Percentiles rank a stretch among this genome's conserved stretches.
Evolutionary conservation across 495 filamentous ascomycete genomes (phyloP).

Genomic region (Xylaria flabelliformis): DNA sequence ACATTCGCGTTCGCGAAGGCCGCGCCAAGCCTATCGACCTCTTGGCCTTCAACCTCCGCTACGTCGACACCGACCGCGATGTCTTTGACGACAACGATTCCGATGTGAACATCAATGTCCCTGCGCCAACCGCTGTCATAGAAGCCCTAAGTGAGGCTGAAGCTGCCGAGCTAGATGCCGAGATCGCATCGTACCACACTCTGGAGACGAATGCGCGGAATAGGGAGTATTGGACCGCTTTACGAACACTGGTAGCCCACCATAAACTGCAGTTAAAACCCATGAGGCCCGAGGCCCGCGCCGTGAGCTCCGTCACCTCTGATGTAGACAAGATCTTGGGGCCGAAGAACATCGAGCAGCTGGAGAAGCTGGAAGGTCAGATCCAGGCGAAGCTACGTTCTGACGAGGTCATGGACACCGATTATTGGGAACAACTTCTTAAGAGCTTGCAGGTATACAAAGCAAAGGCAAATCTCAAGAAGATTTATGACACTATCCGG

Average conservation of each 20-base stretch:
- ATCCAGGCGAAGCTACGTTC: slow-evolving; percentile 83
- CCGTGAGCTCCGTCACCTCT: slow-evolving; percentile 78
- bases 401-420: slow-evolving; percentile 90
- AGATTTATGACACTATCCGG: slow-evolving; percentile 79
- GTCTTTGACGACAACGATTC: slow-evolving; percentile 82
- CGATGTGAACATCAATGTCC: slow-evolving; percentile 73
- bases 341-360: slow-evolving; percentile 86
- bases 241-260: slow-evolving; percentile 84
- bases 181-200: slow-evolving; percentile 83
- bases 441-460: slow-evolving; percentile 88
- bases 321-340: slow-evolving; percentile 88
- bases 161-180: slow-evolving; percentile 78
- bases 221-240: slow-evolving; percentile 88
- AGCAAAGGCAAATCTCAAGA: slow-evolving; percentile 83
- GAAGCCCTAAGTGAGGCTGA: slow-evolving; percentile 74
- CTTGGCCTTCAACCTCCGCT: slow-evolving; percentile 87
- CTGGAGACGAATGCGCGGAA: slow-evolving; percentile 81
- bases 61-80: slow-evolving; percentile 82
- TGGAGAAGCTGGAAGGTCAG: slow-evolving; percentile 82
- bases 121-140: slow-evolving; percentile 83
- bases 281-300: slow-evolving; percentile 67
- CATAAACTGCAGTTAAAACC: slow-evolving; percentile 70
- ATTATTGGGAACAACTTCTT: slow-evolving; percentile 96
- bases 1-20: slow-evolving; percentile 92
- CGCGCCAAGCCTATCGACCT: slow-evolving; percentile 94